These are phyloP conservation scores for Rhodotorula sp. DNA, from an alignment of 1,284 basidiomycete species.

Conservation along the genomic window DNA sequence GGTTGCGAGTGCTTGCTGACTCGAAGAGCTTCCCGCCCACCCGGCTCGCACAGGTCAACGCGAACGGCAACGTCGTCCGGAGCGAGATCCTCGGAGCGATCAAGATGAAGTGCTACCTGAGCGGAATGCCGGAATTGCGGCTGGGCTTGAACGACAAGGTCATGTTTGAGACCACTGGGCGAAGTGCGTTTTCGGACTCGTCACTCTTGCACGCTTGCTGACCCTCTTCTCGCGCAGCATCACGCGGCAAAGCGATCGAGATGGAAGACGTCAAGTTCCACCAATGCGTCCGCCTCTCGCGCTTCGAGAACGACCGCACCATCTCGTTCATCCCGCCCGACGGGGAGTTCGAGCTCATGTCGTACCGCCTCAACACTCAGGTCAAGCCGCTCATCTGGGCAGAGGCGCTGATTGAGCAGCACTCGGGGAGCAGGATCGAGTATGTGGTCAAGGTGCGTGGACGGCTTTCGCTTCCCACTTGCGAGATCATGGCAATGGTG, in stretches of 20 bases:
- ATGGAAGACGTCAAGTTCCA: conserved; percentile 99
- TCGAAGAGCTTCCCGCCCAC: not conserved
- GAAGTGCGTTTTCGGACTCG: conserved; percentile 61
- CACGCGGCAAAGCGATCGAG: conserved; percentile 95
- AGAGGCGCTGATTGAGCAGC: conserved; percentile 92
- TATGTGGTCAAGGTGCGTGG: conserved; percentile 80
- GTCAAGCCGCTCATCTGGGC: conserved; percentile 99
- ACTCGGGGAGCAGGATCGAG: conserved; percentile 89
- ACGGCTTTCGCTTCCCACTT: too few relatives aligned
- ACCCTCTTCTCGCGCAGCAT: conserved; percentile 56
- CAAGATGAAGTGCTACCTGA: conserved; percentile 99
- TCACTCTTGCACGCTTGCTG: not conserved
- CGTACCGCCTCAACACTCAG: conserved; percentile 89
- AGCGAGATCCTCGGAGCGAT: conserved; percentile 96
- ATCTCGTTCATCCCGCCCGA: conserved; percentile 99
- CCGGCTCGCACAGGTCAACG: conserved; percentile 75
- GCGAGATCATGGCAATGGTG: not conserved
- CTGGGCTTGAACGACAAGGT: conserved; percentile 98
- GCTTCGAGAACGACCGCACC: conserved; percentile 98
- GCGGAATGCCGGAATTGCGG: conserved; percentile 96
- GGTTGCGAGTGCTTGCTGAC: not conserved
- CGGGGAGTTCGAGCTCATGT: conserved; percentile 98
- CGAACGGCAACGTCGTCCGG: conserved; percentile 93
- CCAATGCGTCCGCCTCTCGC: conserved; percentile 97
- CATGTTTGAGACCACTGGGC: conserved; percentile 96